Base-by-base conservation (phyloP, 2,329 filamentous ascomycete species). In the Pestalotiopsis sp. region DNA sequence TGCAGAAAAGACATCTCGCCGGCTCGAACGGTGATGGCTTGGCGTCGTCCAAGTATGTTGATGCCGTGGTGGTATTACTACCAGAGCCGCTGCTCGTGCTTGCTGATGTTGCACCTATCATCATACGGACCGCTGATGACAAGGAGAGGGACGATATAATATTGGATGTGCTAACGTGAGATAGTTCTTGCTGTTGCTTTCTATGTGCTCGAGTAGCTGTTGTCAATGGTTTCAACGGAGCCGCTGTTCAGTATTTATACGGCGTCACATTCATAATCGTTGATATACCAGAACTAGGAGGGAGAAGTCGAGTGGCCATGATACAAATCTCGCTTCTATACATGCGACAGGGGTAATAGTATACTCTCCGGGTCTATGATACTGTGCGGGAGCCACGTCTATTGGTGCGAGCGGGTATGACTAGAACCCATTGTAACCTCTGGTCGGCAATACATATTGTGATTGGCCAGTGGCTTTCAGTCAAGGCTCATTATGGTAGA, bases 81-180 rank as follows among this genome's bases (percentile, higher is more conserved):
- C 38, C 6, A 78, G 49, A 86, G 76, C 25, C 75, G 80, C 71
- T 85, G 87, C 68, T 87, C 85, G 0, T 83, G 82, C 62, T 84
- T 86, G 45, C 45, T 23, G 45, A 52, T 23, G 2, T 76, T 80
- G 0, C 76, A 72, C 85, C 87, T 87, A 67, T 87, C 67, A 62
- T 62, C 1, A 9, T 62, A n/a, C 17, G 14, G 23, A 36, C 52
- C 23, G 45, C 45, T 52, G 20, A 9, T 52, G 9, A 36, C 31
- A 2, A 52, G 20, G 57, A n/a, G 25, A 59, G 1, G 14, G 23
- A 59, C 25, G 7, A n/a, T 9, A 17, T 59, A 23, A 52, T 5
- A 23, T 7, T 7, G 31, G 7, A 36, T 36, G 31, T 36, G 20
- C 9, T 23, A 45, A 45, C 13, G 41, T 45, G 17, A 14, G 0